Conservation (phyloP, 768 basidiomycete genomes). For the Tylopilus rubrobrunneus region DNA sequence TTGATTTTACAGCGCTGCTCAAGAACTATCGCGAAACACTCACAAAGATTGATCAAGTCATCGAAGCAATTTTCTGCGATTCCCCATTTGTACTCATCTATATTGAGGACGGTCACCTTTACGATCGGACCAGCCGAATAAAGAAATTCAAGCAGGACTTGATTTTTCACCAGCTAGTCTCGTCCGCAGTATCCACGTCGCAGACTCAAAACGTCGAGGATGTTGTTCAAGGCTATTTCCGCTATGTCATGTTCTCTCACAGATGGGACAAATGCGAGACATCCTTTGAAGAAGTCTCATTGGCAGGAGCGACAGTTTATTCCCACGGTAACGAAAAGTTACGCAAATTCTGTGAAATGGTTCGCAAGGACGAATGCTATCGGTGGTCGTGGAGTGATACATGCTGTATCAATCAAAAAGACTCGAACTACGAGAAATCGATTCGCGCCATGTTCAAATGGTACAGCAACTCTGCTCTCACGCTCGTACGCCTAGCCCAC, state of each 20-base stretch:
- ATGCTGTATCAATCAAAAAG: not conserved
- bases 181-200: no score
- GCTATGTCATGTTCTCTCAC: conserved; percentile 18
- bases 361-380: not conserved
- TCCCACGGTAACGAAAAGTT: conserved; percentile 3
- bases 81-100: not conserved
- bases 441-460: conserved; percentile 15
- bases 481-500: conserved; percentile 9
- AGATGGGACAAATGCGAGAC: conserved; percentile 13
- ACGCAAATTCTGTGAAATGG: conserved; percentile 4
- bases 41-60: not conserved
- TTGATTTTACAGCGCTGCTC: not conserved
- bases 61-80: not conserved
- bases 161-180: not conserved
- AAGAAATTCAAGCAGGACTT: not conserved
- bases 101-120: not conserved
- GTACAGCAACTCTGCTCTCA: conserved; percentile 11
- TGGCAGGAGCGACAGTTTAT: not conserved
- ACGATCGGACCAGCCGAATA: not conserved
- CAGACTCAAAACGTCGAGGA: no score
- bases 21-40: not conserved
- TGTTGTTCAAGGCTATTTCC: no score
- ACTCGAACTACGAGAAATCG: not conserved
- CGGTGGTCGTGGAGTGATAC: not conserved
- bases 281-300: not conserved